Evolutionary conservation across 2,329 filamentous ascomycete species (phyloP).

Genomic region (Aspergillus texensis): DNA sequence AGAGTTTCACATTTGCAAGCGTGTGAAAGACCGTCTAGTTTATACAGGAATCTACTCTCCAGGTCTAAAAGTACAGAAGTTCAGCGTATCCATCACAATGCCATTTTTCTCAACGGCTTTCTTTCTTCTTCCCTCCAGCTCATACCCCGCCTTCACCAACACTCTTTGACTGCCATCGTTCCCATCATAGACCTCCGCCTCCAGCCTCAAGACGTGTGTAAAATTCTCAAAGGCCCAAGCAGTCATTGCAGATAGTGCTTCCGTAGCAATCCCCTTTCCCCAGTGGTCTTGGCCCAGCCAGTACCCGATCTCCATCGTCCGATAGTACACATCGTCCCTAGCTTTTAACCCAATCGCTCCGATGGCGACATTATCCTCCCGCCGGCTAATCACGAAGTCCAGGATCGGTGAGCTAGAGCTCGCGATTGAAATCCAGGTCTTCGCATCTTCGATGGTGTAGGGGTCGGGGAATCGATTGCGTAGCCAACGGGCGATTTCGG

Average conservation of each 20-base stretch:
- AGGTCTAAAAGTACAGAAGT: constrained; percentile 6
- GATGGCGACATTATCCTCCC: constrained; percentile 2
- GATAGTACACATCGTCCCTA: constrained; percentile 4
- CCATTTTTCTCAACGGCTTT: constrained; percentile 12
- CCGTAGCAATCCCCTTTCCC: constrained; percentile 13
- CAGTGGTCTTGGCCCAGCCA: constrained; percentile 14
- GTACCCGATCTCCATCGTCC: constrained; percentile 15
- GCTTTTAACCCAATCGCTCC: constrained; percentile 10
- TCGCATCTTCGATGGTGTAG: constrained; percentile 5
- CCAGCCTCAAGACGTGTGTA: constrained; percentile 4
- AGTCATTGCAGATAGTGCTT: constrained; percentile 6
- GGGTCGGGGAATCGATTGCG: constrained; percentile 13
- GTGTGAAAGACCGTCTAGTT: too few relatives aligned
- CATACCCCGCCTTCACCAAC: constrained; percentile 13
- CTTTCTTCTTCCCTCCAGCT: constrained; percentile 9
- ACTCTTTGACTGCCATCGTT: constrained; percentile 14
- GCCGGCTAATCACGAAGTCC: constrained; percentile 6
- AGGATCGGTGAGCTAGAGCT: not conserved
- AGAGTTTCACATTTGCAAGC: too few relatives aligned
- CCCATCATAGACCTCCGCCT: constrained; percentile 12
- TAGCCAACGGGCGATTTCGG: constrained; percentile 12
- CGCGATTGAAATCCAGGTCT: constrained; percentile 3
- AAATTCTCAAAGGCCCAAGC: constrained; percentile 12
- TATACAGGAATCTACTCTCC: too few relatives aligned
- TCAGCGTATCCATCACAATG: constrained; percentile 6